Base-by-base conservation (phyloP, 495 filamentous ascomycete species). In the Xylaria intraflava region DNA sequence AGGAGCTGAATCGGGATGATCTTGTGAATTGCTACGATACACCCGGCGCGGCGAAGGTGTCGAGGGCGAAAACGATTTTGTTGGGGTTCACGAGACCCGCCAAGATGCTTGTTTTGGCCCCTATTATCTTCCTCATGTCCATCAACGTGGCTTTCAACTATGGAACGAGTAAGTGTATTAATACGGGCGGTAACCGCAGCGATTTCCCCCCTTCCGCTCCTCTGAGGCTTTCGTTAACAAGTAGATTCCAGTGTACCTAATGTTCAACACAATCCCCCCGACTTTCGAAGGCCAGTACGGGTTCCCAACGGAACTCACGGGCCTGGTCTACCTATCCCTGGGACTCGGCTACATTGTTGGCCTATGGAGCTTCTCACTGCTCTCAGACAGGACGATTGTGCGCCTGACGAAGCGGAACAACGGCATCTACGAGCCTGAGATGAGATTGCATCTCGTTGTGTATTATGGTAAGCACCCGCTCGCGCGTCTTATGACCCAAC, bases 111-210 rank as follows among this genome's bases (percentile, higher is more conserved):
- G 52, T 78, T n/a, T 69, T 70, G 49, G 80, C 67, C 35, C 82
- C 84, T 4, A 87, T 89, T 53, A 82, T 87, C 23, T 78, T 84
- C 53, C 67, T 85, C 26, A 77, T 89, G 22, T 86, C 82, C 3
- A 51, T 88, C 3, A 90, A 89, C 67, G 82, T 89, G 69, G 78
- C 84, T 36, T 83, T 89, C 58, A 76, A 83, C 9, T 90, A 90
- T 62, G 83, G 84, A 11, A 83, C 84, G 35, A 53, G 50, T 53
- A 46, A 53, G 50, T 30, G 5, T 6, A n/a, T n/a, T n/a, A 3
- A 51, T 11, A 23, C 6, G 14, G 24, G 4, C 20, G 3, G 17
- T 22, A 43, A 23, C 27, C 1, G 5, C n/a, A n/a, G n/a, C 3
- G 10, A 1, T 3, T 23, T 2, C 35, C 22, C 14, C 22, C 2